Evolutionary conservation across 139 green algal species (phyloP), one percentile per base, ranked within the genome.

Genomic region (Coelastrella sp.): DNA sequence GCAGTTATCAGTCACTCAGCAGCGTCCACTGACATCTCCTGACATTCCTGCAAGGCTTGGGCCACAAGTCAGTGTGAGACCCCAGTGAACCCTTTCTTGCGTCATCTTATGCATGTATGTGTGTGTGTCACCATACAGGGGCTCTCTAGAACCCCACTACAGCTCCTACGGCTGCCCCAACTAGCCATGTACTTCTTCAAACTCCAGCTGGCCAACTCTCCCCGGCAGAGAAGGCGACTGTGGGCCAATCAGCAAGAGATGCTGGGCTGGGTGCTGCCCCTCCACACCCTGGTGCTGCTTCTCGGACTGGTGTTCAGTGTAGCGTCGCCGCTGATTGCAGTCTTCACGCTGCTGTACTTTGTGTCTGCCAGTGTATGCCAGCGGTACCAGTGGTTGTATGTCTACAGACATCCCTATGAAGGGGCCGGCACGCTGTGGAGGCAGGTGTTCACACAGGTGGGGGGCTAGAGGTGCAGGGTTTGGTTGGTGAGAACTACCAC

Each of bases 281-380:
- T 95, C 35, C 91, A 97, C 88, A 94, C 89, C 79, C 92, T 97
- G 10, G 81, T 82, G 17, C 87, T 97, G 6, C 90, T 97, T 63
- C 91, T 97, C 70, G 85, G 85, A 7, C 63, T 96, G 6, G 92
- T 91, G 0, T 98, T 96, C 91, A 95, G 93, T 80, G 91, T 93
- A 57, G 94, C 97, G 35, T 95, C 94, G 87, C 96, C 96, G 3
- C 90, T 97, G 87, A 95, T 98, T 35, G 84, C 93, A 6, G 93
- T 92, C n/a, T 90, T 96, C 17, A 91, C 87, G 11, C 90, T 96
- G 7, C 68, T 93, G 35, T 98, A 98, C 93, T 97, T 98, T 61
- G 20, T 93, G 7, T 87, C 95, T 4, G 93, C 84, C 35, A 87
- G 65, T 9, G 61, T 94, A 74, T 27, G 74, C 22, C 86, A 93